Evolutionary conservation across 139 green algal species (phyloP).

Genomic region (Coccomyxa sp.): DNA sequence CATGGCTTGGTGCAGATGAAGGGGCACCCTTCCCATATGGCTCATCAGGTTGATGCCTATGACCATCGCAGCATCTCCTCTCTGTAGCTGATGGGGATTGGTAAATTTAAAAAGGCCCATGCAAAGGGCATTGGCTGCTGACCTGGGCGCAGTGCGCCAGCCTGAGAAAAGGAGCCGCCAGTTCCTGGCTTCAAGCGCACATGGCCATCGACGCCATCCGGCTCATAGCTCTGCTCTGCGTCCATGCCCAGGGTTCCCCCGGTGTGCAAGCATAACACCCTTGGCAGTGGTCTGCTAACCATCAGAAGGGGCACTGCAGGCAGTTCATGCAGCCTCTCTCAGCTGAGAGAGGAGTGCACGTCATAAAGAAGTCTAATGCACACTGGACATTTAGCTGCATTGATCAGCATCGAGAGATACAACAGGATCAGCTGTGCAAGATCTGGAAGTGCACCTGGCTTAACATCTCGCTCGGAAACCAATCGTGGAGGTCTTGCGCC

Average conservation of each 20-base stretch:
- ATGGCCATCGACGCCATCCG: constrained; percentile 17
- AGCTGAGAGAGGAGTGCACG: no score
- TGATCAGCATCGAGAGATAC: no score
- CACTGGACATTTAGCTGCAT: no score
- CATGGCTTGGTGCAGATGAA: no score
- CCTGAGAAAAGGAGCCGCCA: constrained; percentile 34
- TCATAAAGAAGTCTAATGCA: no score
- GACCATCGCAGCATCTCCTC: background rate
- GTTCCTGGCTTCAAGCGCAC: constrained; percentile 54
- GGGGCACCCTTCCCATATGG: no score
- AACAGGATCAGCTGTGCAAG: no score
- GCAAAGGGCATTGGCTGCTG: constrained; percentile 33
- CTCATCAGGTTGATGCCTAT: background rate
- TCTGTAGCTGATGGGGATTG: no score
- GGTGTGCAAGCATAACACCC: constrained; percentile 78
- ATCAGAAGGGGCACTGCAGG: constrained; percentile 29
- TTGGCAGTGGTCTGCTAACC: constrained; percentile 59
- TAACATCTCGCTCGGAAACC: no score
- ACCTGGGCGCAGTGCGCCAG: no score
- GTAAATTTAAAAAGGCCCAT: background rate
- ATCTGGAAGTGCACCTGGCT: no score
- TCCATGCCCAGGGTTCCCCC: constrained; percentile 88
- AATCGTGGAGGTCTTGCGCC: no score
- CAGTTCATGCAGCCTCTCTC: background rate
- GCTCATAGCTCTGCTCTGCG: constrained; percentile 28